A percentile compares a stretch with the other conserved stretches of the same genome.
Evolutionary conservation across 2,329 filamentous ascomycete genomes (phyloP).

Genomic region (Xylariaceae sp.): DNA sequence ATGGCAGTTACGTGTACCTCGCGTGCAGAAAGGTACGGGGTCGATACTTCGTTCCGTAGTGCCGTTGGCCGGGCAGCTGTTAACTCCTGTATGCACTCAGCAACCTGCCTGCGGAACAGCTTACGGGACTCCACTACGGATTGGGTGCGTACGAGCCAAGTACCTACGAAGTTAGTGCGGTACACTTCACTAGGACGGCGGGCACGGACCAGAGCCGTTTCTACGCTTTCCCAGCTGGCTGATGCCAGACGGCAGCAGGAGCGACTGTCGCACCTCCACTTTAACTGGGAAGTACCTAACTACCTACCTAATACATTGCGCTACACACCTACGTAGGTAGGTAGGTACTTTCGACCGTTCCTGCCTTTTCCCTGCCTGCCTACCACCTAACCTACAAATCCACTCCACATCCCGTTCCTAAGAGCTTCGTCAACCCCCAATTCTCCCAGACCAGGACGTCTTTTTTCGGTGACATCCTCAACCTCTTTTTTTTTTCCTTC

Average conservation of each 20-base stretch:
- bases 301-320: not conserved
- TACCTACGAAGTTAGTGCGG: not conserved
- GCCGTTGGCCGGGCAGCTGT: not conserved
- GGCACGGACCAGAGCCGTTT: constrained; percentile 10
- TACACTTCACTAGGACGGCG: not conserved
- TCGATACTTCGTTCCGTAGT: not conserved
- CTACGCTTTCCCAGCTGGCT: not conserved
- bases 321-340: not conserved
- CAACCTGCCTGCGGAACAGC: too few species aligned
- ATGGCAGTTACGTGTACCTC: too few species aligned
- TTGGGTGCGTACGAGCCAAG: not conserved
- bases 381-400: constrained; percentile 4
- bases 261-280: too few species aligned
- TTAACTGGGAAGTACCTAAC: too few species aligned
- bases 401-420: constrained; percentile 18
- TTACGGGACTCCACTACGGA: too few species aligned
- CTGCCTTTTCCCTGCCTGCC: not conserved
- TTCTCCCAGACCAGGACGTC: constrained; percentile 18
- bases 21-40: not conserved
- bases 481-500: constrained; percentile 7
- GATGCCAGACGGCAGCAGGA: too few species aligned
- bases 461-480: constrained; percentile 14
- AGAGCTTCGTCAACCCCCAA: constrained; percentile 18
- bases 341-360: not conserved
- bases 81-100: not conserved